These are phyloP conservation scores for Beta lomatogona DNA, from an alignment of 179 eudicot species.

Conservation along the genomic window DNA sequence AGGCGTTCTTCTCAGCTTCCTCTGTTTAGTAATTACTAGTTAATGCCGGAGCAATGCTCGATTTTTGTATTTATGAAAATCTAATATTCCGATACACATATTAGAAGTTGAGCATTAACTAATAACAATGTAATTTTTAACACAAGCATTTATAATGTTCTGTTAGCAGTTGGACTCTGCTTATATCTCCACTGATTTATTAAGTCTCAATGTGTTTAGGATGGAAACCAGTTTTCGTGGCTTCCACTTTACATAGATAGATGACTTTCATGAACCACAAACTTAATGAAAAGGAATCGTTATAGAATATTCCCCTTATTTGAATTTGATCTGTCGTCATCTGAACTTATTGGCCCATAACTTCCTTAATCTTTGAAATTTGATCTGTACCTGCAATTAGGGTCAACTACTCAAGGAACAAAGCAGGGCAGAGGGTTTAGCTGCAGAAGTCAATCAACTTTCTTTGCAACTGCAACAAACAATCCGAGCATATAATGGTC, in stretches of 20 bases:
- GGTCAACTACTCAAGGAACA: slow-evolving; percentile 76
- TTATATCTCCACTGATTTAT: too few species aligned
- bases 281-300: neutral
- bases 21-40: neutral
- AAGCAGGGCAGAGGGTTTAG: slow-evolving; percentile 78
- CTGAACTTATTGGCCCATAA: neutral
- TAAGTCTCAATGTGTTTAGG: too few species aligned
- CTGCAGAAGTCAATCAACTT: slow-evolving; percentile 87
- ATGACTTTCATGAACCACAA: neutral
- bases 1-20: neutral
- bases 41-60: too few species aligned
- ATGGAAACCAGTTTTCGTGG: too few species aligned
- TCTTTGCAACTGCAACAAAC: slow-evolving; percentile 89
- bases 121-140: too few species aligned
- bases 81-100: too few species aligned
- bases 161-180: too few species aligned
- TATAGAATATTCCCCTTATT: too few species aligned
- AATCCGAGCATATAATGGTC: slow-evolving; percentile 73
- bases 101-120: too few species aligned
- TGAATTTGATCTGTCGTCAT: neutral
- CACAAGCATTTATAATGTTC: too few species aligned
- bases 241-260: too few species aligned
- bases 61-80: too few species aligned
- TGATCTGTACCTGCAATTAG: slow-evolving; percentile 26
- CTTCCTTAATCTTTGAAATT: neutral